Evolutionary conservation across 805 yeast species (phyloP).

Genomic region (Clavispora asparagi): DNA sequence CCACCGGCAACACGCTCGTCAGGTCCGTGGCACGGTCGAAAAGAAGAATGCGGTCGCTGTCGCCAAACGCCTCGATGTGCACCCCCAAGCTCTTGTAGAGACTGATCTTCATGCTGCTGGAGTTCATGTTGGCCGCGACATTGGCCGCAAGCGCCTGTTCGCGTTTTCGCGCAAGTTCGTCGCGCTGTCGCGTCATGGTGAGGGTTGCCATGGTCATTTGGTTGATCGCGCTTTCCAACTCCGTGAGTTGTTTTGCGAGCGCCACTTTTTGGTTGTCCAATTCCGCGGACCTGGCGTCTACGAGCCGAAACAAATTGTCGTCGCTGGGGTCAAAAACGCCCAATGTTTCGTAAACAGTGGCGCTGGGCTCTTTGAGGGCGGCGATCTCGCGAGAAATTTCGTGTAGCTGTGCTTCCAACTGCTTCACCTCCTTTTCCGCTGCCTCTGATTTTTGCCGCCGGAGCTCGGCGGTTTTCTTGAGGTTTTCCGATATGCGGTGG

Average conservation of each 20-base stretch:
- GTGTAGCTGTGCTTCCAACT: conserved; percentile 11
- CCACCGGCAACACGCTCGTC: conserved; percentile 48
- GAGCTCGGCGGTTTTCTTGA: conserved; percentile 22
- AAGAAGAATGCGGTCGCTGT: conserved; percentile 40
- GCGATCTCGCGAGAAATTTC: conserved; percentile 14
- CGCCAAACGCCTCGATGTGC: conserved; percentile 30
- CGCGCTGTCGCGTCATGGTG: conserved; percentile 33
- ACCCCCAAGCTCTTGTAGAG: conserved; percentile 60
- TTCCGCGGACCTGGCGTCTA: conserved; percentile 24
- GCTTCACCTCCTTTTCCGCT: conserved; percentile 8
- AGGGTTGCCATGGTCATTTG: conserved; percentile 27
- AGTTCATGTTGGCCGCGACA: conserved; percentile 34
- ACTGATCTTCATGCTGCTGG: conserved; percentile 49
- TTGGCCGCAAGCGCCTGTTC: conserved; percentile 26
- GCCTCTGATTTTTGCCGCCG: conserved; percentile 22
- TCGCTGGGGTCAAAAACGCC: conserved; percentile 7
- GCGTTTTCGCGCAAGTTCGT: conserved; percentile 28
- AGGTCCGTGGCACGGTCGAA: conserved; percentile 43
- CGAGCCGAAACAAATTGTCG: conserved; percentile 22
- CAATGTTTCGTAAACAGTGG: conserved; percentile 17
- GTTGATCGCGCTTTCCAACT: conserved; percentile 40
- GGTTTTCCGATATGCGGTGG: conserved; percentile 38
- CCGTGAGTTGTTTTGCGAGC: conserved; percentile 49
- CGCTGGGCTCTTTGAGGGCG: conserved; percentile 18
- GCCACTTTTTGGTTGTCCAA: conserved; percentile 45